These are phyloP conservation scores for Cutaneotrichosporon sp. DNA, from an alignment of 1,284 basidiomycete species.

Conservation along the genomic window DNA sequence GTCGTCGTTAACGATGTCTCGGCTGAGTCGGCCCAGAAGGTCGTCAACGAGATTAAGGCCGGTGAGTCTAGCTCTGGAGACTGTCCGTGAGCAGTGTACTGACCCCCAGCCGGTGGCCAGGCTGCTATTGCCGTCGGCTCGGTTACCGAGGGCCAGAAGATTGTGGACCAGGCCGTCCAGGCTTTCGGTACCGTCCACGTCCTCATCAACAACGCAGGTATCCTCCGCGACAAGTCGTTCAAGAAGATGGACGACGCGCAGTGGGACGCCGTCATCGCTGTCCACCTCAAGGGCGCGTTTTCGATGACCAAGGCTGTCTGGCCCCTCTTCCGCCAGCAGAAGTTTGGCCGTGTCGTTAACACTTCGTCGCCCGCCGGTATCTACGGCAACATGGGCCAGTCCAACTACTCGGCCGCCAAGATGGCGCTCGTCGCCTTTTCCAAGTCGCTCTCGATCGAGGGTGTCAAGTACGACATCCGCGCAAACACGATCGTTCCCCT, in stretches of 20 bases:
- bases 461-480: conserved; percentile 89
- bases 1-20: conserved; percentile 96
- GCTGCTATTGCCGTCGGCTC: conserved; percentile 85
- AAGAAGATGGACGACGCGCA: conserved; percentile 87
- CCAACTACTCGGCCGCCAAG: conserved; percentile 67
- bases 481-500: conserved; percentile 86
- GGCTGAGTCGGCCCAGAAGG: conserved; percentile 80
- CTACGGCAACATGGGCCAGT: conserved; percentile 91
- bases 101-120: conserved; percentile 72
- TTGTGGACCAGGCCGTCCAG: conserved; percentile 80
- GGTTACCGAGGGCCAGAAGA: conserved; percentile 81
- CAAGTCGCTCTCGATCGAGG: conserved; percentile 86
- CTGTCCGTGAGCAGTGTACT: neutral
- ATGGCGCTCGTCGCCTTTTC: conserved; percentile 86
- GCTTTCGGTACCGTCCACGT: conserved; percentile 80
- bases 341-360: conserved; percentile 89
- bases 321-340: conserved; percentile 93
- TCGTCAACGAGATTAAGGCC: conserved; percentile 83
- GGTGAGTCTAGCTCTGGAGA: conserved; percentile 57
- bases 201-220: conserved; percentile 96
- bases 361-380: conserved; percentile 65
- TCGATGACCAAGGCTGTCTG: conserved; percentile 95
- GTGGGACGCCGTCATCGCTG: conserved; percentile 80
- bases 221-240: conserved; percentile 76
- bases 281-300: conserved; percentile 93